Evolutionary conservation across 441 rosid genomes (phyloP).

Genomic region (Croton setiger): DNA sequence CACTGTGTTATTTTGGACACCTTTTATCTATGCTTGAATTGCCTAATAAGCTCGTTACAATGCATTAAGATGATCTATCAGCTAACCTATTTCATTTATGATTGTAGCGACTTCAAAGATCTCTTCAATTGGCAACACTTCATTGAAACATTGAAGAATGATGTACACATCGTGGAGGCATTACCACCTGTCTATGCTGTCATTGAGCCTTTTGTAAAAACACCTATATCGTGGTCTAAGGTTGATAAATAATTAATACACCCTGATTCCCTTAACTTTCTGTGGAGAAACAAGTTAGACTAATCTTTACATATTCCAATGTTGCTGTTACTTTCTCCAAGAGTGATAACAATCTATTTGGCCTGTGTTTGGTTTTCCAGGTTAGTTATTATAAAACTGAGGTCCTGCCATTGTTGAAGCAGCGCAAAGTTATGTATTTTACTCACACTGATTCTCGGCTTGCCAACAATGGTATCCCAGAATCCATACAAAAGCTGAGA

Average conservation of each 20-base stretch:
- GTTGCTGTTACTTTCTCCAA: constrained; percentile 7
- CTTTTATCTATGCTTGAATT: constrained; percentile 4
- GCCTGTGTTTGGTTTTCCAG: constrained; percentile 34
- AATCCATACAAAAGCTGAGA: constrained; percentile 73
- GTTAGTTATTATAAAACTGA: constrained; percentile 69
- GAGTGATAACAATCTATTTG: constrained; percentile 4
- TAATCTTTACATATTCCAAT: background rate
- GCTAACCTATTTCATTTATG: background rate
- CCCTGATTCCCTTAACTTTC: background rate
- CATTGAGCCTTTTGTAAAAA: constrained; percentile 58
- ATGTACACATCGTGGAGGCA: constrained; percentile 70
- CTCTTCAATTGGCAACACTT: constrained; percentile 89
- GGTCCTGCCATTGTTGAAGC: constrained; percentile 69
- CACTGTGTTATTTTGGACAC: background rate
- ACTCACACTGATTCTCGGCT: constrained; percentile 89
- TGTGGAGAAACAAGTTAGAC: background rate
- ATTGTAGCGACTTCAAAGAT: constrained; percentile 82
- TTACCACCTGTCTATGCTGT: constrained; percentile 56
- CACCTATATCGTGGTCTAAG: constrained; percentile 95
- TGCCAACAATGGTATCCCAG: constrained; percentile 69
- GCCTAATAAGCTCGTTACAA: background rate
- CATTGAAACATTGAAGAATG: constrained; percentile 69
- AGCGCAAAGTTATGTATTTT: constrained; percentile 74
- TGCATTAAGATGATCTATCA: background rate
- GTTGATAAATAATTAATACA: constrained; percentile 29